phyloP scores from a whole-genome alignment of 768 basidiomycete species.

The Hericium alpestre region DNA sequence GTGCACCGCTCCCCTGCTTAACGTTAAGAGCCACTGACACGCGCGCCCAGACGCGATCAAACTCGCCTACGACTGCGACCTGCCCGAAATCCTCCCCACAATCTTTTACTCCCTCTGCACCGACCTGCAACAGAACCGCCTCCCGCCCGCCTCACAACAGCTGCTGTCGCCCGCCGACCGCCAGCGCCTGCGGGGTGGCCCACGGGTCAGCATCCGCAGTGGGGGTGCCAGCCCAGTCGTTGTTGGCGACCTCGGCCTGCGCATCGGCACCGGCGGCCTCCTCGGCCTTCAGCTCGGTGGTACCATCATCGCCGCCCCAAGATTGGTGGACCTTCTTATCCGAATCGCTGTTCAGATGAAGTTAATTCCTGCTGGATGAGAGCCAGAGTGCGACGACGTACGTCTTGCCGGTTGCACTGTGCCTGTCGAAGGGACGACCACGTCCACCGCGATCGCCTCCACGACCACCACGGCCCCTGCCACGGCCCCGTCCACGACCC shows the following conservation, averaged over 20 bases:
- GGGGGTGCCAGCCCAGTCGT: slow-evolving; percentile 28
- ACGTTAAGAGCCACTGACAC: neutral
- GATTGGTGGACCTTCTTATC: slow-evolving; percentile 91
- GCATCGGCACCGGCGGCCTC: slow-evolving; percentile 66
- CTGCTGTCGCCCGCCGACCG: neutral
- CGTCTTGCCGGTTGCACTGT: slow-evolving; percentile 80
- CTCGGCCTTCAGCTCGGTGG: slow-evolving; percentile 74
- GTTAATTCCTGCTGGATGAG: slow-evolving; percentile 1
- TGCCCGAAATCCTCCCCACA: slow-evolving; percentile 28
- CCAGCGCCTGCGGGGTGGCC: slow-evolving; percentile 21
- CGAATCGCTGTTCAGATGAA: slow-evolving; percentile 54
- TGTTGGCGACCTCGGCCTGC: slow-evolving; percentile 31
- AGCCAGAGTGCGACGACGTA: slow-evolving; percentile 26
- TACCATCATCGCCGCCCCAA: slow-evolving; percentile 91
- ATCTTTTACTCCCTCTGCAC: slow-evolving; percentile 30
- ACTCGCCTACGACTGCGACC: slow-evolving; percentile 24
- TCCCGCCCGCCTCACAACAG: neutral
- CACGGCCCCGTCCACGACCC: slow-evolving; percentile 30
- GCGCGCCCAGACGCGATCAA: slow-evolving; percentile 21
- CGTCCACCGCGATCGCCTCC: slow-evolving; percentile 47
- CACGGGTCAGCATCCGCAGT: slow-evolving; percentile 18
- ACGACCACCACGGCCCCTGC: slow-evolving; percentile 34
- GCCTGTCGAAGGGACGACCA: slow-evolving; percentile 76
- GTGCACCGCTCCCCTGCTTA: slow-evolving; percentile 3
- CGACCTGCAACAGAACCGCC: neutral